Percentiles rank a stretch among this genome's conserved stretches.
Evolutionary conservation across 352 stramenopile genomes (phyloP).

Genomic region (Thalassiosira livingstoniorum): DNA sequence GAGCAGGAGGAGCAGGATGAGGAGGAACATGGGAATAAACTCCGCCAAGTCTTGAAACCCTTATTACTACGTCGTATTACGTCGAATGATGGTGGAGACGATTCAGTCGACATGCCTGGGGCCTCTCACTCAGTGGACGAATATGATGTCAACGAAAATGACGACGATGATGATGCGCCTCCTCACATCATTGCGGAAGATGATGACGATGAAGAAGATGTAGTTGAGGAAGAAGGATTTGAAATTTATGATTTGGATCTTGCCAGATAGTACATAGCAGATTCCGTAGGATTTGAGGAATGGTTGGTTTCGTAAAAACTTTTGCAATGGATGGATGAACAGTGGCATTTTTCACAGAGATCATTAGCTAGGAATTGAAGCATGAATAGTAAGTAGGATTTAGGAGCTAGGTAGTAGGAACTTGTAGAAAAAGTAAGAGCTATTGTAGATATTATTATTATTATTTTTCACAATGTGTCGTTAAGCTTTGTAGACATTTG

Average conservation of each 20-base stretch:
- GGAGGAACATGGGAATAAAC: not conserved
- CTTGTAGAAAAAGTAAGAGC: not conserved
- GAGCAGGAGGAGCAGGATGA: not conserved
- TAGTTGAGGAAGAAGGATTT: not conserved
- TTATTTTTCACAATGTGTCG: not conserved
- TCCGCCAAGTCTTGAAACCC: not conserved
- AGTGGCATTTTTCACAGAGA: not conserved
- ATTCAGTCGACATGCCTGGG: not conserved
- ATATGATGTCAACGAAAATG: not conserved
- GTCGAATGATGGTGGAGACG: not conserved
- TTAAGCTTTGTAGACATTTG: not conserved
- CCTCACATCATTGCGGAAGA: not conserved
- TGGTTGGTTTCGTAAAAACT: not conserved
- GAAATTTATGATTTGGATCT: not conserved
- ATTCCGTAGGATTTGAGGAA: not conserved
- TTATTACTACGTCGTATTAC: not conserved
- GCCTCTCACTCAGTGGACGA: not conserved
- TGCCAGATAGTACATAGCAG: not conserved
- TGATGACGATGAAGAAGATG: constrained; percentile 1
- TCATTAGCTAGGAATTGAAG: not conserved
- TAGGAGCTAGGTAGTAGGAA: not conserved
- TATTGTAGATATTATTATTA: no score
- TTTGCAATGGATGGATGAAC: not conserved
- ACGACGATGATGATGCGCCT: not conserved
- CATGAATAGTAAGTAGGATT: not conserved